A percentile compares a stretch with the other conserved stretches of the same genome.
These are phyloP conservation scores for Cladosporium colombiae DNA, from an alignment of 2,329 filamentous ascomycete genomes.

Conservation along the genomic window DNA sequence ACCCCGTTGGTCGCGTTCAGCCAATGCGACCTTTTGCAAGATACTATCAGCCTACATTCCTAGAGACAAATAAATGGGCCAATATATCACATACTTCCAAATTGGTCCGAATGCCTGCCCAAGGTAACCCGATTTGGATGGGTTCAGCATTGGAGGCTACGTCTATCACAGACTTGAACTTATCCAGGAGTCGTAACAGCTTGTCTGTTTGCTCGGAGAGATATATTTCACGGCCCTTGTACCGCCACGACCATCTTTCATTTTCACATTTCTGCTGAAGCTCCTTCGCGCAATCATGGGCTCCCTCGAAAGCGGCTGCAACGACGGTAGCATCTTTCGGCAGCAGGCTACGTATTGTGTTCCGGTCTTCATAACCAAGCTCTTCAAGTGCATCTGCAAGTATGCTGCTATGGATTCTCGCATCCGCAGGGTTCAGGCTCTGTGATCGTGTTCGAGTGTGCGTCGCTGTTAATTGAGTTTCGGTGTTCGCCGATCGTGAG, in stretches of 20 bases:
- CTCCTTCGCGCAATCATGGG: neutral
- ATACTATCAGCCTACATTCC: neutral
- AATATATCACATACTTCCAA: conserved; percentile 31
- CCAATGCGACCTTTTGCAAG: neutral
- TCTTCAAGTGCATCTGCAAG: conserved; percentile 18
- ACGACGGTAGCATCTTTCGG: neutral
- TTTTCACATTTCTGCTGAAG: neutral
- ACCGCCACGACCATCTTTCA: conserved; percentile 19
- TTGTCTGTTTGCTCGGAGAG: neutral
- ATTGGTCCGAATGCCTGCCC: conserved; percentile 30
- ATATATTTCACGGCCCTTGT: conserved; percentile 1
- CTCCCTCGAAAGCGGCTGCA: neutral
- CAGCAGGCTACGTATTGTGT: conserved; percentile 7
- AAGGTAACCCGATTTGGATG: conserved; percentile 12
- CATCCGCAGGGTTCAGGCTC: neutral
- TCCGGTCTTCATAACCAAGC: neutral
- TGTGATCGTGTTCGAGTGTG: neutral
- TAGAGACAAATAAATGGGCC: neutral
- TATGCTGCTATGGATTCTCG: neutral
- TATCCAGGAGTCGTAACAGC: neutral
- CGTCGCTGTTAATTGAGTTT: neutral
- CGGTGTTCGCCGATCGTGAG: neutral
- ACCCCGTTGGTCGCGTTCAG: conserved; percentile 2
- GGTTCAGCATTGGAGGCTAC: conserved; percentile 10
- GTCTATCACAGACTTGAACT: conserved; percentile 15